A percentile compares a stretch with the other conserved stretches of the same genome.
phyloP scores from a whole-genome alignment of 2,329 filamentous ascomycete species.

The Penicillium verrucosum region DNA sequence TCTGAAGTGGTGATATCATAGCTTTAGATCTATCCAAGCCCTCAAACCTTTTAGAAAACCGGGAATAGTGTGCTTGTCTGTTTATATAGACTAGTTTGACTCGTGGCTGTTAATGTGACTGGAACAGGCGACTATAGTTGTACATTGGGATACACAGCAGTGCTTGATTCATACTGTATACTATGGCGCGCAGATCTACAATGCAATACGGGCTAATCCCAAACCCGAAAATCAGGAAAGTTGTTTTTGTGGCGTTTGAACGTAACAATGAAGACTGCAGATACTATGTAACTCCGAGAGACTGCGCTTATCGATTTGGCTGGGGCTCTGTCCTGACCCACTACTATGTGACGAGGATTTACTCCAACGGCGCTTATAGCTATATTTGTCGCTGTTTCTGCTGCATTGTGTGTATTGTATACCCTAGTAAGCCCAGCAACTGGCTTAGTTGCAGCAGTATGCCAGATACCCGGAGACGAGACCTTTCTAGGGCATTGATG shows the following conservation, averaged over 20 bases:
- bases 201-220: not conserved
- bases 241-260: not conserved
- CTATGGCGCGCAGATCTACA: not conserved
- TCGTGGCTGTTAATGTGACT: not conserved
- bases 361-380: not conserved
- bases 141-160: not conserved
- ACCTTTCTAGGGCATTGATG: not conserved
- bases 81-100: not conserved
- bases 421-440: not conserved
- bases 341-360: not conserved
- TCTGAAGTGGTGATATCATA: not conserved
- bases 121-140: not conserved
- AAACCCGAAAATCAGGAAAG: not conserved
- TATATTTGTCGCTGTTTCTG: not conserved
- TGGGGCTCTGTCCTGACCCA: not conserved
- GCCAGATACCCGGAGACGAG: not conserved
- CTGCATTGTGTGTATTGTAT: not conserved
- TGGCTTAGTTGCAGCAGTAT: not conserved
- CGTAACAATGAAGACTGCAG: conserved; percentile 6
- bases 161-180: not conserved
- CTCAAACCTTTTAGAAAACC: not conserved
- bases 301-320: not conserved
- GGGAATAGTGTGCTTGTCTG: not conserved
- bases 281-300: not conserved
- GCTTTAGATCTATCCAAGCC: not conserved